phyloP scores from a whole-genome alignment of 2,329 filamentous ascomycete genomes.

The Fusarium hainanense region DNA sequence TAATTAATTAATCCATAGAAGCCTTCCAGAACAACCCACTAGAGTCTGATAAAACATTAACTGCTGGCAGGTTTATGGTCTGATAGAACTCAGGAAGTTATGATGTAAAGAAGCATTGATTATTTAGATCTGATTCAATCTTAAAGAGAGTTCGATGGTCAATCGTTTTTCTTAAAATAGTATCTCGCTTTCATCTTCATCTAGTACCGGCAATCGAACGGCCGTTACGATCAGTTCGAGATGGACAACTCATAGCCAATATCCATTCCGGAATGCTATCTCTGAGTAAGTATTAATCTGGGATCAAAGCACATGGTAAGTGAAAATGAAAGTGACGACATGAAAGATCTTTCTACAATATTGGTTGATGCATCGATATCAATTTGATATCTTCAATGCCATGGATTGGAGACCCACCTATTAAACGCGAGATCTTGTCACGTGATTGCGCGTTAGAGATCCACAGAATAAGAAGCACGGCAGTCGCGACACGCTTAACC shows the following conservation, averaged over 20 bases:
- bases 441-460: conserved; percentile 37
- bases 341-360: neutral
- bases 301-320: neutral
- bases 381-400: conserved; percentile 1
- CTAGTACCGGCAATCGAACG: neutral
- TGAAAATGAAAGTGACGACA: neutral
- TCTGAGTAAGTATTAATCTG: neutral
- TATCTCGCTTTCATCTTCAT: neutral
- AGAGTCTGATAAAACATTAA: neutral
- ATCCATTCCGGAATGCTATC: neutral
- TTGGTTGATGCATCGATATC: neutral
- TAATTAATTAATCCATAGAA: neutral
- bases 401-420: neutral
- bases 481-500: conserved; percentile 38
- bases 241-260: neutral
- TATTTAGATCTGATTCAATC: neutral
- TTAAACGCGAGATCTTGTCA: conserved; percentile 7
- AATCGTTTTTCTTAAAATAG: neutral
- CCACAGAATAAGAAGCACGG: conserved; percentile 4
- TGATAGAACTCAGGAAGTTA: neutral
- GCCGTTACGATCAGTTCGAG: neutral
- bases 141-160: neutral
- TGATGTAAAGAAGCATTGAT: neutral
- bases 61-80: neutral
- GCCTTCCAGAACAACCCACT: neutral